A percentile compares a stretch with the other conserved stretches of the same genome.
Conservation (phyloP, 2,329 filamentous ascomycete species). For the Neodidymelliopsis sp. region DNA sequence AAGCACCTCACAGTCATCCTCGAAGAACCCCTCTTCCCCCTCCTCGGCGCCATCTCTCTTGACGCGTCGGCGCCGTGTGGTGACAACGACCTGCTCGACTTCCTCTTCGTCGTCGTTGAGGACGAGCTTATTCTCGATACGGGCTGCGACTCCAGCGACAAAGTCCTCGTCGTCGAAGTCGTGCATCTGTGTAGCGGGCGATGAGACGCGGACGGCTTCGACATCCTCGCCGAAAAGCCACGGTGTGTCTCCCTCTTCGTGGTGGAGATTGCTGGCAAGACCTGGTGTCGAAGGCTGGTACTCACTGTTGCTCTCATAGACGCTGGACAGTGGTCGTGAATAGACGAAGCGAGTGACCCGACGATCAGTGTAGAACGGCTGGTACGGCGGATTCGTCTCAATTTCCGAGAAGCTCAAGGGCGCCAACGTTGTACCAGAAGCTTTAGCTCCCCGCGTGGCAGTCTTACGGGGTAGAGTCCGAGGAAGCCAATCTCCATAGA, state of each 20-base stretch:
- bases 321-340: conserved; percentile 42
- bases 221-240: conserved; percentile 65
- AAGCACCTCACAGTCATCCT: conserved; percentile 90
- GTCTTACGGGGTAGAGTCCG: conserved; percentile 40
- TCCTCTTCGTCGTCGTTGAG: conserved; percentile 63
- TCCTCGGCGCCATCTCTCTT: conserved; percentile 61
- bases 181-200: conserved; percentile 45
- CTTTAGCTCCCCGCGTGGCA: conserved; percentile 17
- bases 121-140: conserved; percentile 53
- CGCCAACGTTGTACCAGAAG: conserved; percentile 53
- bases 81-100: conserved; percentile 81
- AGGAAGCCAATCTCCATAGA: conserved; percentile 48
- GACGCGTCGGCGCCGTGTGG: conserved; percentile 72
- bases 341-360: conserved; percentile 81
- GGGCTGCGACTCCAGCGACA: conserved; percentile 60
- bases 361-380: conserved; percentile 92
- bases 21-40: conserved; percentile 78
- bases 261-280: conserved; percentile 41
- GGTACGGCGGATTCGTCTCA: conserved; percentile 93
- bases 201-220: conserved; percentile 56
- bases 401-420: conserved; percentile 76
- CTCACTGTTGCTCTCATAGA: conserved; percentile 36
- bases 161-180: conserved; percentile 50
- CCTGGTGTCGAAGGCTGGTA: conserved; percentile 28
- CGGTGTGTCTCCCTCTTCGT: conserved; percentile 41